Conservation (phyloP, 2,329 filamentous ascomycete genomes). For the Cladophialophora exuberans region DNA sequence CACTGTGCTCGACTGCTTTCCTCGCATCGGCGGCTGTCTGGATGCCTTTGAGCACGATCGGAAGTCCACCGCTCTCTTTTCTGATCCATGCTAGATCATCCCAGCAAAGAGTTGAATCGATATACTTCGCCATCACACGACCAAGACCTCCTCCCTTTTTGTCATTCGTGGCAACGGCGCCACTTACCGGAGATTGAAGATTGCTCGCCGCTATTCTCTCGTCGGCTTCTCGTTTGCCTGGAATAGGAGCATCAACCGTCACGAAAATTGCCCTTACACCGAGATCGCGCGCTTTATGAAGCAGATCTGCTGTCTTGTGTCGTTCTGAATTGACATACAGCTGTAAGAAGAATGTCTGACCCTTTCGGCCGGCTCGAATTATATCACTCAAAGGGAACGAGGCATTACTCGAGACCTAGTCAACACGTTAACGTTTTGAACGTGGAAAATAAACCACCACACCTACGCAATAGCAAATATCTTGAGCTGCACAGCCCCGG, state of each 20-base stretch:
- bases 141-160: constrained; percentile 52
- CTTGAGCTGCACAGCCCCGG: constrained; percentile 37
- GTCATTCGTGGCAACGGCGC: constrained; percentile 34
- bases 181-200: background rate
- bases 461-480: constrained; percentile 37
- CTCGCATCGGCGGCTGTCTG: constrained; percentile 60
- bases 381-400: background rate
- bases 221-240: constrained; percentile 59
- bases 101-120: constrained; percentile 58
- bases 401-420: too few relatives aligned
- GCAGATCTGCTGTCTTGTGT: constrained; percentile 52
- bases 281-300: constrained; percentile 49
- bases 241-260: constrained; percentile 60
- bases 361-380: background rate
- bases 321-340: constrained; percentile 64
- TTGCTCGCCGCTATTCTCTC: constrained; percentile 50
- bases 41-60: constrained; percentile 61
- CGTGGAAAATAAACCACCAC: too few relatives aligned
- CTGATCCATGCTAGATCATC: constrained; percentile 58
- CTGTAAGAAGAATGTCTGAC: constrained; percentile 50
- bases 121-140: constrained; percentile 55
- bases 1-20: constrained; percentile 51
- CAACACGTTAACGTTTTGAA: too few relatives aligned
- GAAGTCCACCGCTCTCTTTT: constrained; percentile 47
- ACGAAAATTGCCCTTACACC: constrained; percentile 56